Conservation (phyloP, 768 basidiomycete genomes). For the Clathrus columnatus region DNA sequence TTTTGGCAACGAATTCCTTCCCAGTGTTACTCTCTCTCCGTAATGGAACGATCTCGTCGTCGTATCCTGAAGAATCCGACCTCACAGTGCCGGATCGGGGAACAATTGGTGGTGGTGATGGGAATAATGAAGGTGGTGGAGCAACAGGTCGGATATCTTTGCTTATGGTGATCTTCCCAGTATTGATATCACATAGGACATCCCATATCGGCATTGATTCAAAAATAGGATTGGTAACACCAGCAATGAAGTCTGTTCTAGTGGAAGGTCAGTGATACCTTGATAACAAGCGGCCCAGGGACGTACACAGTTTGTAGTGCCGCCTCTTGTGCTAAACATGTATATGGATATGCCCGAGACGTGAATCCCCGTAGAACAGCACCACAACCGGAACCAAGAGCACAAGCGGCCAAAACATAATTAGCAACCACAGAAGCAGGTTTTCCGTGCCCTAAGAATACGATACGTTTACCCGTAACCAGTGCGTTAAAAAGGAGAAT, state of each 20-base stretch:
- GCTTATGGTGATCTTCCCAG: constrained; percentile 77
- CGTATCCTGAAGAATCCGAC: constrained; percentile 46
- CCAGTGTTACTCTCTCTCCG: constrained; percentile 32
- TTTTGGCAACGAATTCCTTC: constrained; percentile 47
- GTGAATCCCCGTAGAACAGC: constrained; percentile 76
- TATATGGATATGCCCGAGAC: constrained; percentile 91
- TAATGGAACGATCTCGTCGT: constrained; percentile 65
- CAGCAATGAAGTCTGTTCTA: constrained; percentile 90
- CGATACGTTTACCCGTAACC: constrained; percentile 89
- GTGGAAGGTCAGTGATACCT: neutral
- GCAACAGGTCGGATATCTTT: constrained; percentile 63
- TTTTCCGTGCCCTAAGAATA: constrained; percentile 85
- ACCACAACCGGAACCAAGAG: constrained; percentile 87
- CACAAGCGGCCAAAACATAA: constrained; percentile 91
- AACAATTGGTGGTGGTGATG: constrained; percentile 45
- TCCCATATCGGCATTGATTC: constrained; percentile 87
- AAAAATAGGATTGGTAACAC: constrained; percentile 96
- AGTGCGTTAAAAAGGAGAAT: constrained; percentile 95
- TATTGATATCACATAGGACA: constrained; percentile 83
- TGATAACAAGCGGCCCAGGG: constrained; percentile 1
- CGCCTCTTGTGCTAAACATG: constrained; percentile 79
- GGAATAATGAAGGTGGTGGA: constrained; percentile 14
- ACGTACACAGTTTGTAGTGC: constrained; percentile 86
- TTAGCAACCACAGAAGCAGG: constrained; percentile 87
- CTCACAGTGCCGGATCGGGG: constrained; percentile 54